Percentiles rank a stretch among this genome's conserved stretches.
Conservation (phyloP, 1,284 basidiomycete species). For the Trametes versicolor region DNA sequence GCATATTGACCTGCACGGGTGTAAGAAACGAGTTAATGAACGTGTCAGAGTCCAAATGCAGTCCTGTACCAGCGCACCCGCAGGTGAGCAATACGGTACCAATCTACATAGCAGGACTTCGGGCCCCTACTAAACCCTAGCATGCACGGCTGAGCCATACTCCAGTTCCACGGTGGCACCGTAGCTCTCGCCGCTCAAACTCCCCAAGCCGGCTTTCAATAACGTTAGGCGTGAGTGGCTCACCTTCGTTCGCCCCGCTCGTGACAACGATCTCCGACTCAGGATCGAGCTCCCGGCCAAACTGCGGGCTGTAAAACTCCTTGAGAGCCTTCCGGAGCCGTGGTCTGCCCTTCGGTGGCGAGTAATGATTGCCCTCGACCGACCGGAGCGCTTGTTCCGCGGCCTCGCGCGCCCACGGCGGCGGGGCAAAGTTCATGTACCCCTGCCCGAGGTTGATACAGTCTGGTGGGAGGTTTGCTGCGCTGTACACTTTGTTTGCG, state of each 20-base stretch:
- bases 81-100: too few relatives aligned
- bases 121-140: too few relatives aligned
- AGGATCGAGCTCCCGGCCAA: conserved; percentile 79
- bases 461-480: conserved; percentile 82
- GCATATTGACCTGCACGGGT: conserved; percentile 80
- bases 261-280: conserved; percentile 93
- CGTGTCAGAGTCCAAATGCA: neutral
- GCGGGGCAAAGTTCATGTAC: conserved; percentile 93
- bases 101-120: too few relatives aligned
- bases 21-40: neutral
- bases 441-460: conserved; percentile 94
- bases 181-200: too few relatives aligned
- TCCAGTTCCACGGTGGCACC: too few relatives aligned
- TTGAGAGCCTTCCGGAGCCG: conserved; percentile 88
- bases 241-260: conserved; percentile 95
- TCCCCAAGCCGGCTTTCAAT: neutral
- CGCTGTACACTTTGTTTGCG: conserved; percentile 57
- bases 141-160: too few relatives aligned
- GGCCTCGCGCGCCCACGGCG: conserved; percentile 82
- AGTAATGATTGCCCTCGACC: conserved; percentile 86
- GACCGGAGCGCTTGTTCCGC: conserved; percentile 75
- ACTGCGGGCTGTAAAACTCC: conserved; percentile 76
- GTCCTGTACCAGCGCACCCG: too few relatives aligned
- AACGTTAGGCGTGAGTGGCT: conserved; percentile 25
- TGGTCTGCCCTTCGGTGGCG: conserved; percentile 87